Base-by-base conservation (phyloP, 768 basidiomycete genomes). In the Xerocomellus dryophilus region DNA sequence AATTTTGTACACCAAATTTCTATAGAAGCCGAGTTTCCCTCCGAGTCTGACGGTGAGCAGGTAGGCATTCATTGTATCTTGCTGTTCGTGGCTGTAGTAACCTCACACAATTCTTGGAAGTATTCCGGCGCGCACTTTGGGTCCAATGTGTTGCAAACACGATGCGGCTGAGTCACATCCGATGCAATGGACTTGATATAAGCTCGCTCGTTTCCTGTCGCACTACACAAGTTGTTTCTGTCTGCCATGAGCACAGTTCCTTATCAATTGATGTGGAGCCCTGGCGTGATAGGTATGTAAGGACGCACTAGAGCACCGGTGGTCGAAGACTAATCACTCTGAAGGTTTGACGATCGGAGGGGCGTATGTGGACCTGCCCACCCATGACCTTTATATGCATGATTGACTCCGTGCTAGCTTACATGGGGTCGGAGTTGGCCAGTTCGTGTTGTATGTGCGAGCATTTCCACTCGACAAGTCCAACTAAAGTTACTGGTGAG, bases 231-330 rank as follows among this genome's bases (percentile, higher is more conserved):
- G 31, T 25, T 11, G 11, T 15, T 54, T 38, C 10, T 20, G 25
- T 29, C 43, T 38, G 7, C n/a, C 29, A 66, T 66, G 61, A 40
- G 11, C n/a, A 4, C 41, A 21, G 2, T 15, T 18, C 5, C 51
- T 4, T 21, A 31, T 45, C 25, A 40, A 14, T 18, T 32, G 15
- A 21, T 25, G 10, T 64, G 57, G 57, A 56, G 51, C 12, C 59
- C 62, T 27, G 60, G 60, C 17, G 21, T 56, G n/a, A 54, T 64
- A 41, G 64, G 64, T 59, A 43, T 31, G 64, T 21, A 35, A 18
- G 11, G 5, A 23, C 18, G 14, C 4, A 11, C 21, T 15, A 8
- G 8, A 9, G 2, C 15, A 31, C 14, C 31, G n/a, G 18, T 17
- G 34, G 4, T 23, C 2, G 2, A 18, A 15, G 18, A 39, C 29